Conservation (phyloP, 1,284 basidiomycete genomes). For the Entoloma clypeatum region DNA sequence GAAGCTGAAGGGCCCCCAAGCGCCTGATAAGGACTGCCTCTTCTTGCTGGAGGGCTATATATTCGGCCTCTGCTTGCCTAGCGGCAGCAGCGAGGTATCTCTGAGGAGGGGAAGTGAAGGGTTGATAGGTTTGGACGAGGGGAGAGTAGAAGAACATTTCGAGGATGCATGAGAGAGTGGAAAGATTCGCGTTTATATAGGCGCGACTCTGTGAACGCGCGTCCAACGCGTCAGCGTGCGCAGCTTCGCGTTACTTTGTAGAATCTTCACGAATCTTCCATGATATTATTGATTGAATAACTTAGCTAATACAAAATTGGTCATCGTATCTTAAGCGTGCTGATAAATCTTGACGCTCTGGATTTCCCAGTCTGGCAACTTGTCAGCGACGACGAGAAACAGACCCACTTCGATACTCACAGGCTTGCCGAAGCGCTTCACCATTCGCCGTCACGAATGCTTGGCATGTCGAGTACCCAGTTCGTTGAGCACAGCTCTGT, state of each 20-base stretch:
- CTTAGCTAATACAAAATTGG: no score
- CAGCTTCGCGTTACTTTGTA: background rate
- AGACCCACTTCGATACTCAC: slow-evolving; percentile 42
- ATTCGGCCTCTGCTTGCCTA: slow-evolving; percentile 26
- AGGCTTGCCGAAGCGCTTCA: slow-evolving; percentile 70
- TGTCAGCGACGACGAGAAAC: slow-evolving; percentile 10
- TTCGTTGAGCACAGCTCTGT: slow-evolving; percentile 76
- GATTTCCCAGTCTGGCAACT: slow-evolving; percentile 68
- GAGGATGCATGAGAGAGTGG: slow-evolving; percentile 3
- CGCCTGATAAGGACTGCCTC: slow-evolving; percentile 30
- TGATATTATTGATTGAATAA: slow-evolving; percentile 6
- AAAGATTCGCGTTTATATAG: background rate
- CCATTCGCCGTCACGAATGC: slow-evolving; percentile 74
- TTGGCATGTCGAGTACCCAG: slow-evolving; percentile 75
- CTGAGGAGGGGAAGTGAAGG: slow-evolving; percentile 13
- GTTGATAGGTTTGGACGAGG: slow-evolving; percentile 1
- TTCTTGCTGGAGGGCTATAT: slow-evolving; percentile 30
- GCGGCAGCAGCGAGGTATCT: slow-evolving; percentile 23
- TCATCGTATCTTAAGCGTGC: no score
- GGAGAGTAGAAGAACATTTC: slow-evolving; percentile 17
- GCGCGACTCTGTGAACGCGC: slow-evolving; percentile 9
- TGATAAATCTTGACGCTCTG: slow-evolving; percentile 65
- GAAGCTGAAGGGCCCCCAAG: slow-evolving; percentile 27
- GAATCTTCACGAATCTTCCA: slow-evolving; percentile 2
- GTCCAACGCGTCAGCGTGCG: background rate